Evolutionary conservation across 805 yeast species (phyloP).

Genomic region (Lipomyces chichibuensis): DNA sequence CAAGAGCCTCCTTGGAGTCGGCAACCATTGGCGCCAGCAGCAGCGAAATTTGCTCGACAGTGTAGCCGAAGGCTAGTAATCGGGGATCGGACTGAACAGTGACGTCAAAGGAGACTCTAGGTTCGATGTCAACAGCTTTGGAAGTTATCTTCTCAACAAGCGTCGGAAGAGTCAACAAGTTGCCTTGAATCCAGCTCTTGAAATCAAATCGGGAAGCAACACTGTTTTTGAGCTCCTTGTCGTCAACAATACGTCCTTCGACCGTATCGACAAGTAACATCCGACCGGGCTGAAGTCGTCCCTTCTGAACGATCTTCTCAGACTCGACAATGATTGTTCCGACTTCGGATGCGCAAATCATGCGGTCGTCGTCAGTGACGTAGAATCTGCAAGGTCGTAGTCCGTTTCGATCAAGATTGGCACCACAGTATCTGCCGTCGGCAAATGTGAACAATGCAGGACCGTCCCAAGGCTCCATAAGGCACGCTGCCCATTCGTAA

Average conservation of each 20-base stretch:
- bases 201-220: constrained; percentile 86
- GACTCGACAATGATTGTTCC: constrained; percentile 93
- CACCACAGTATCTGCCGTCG: constrained; percentile 98
- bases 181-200: constrained; percentile 89
- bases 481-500: constrained; percentile 98
- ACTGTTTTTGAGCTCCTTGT: constrained; percentile 76
- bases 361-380: constrained; percentile 89
- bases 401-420: constrained; percentile 95
- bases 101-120: constrained; percentile 34
- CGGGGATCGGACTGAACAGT: constrained; percentile 81
- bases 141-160: constrained; percentile 61
- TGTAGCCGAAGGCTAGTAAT: constrained; percentile 84
- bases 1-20: constrained; percentile 90
- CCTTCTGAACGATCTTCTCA: constrained; percentile 80
- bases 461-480: constrained; percentile 99
- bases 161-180: constrained; percentile 81
- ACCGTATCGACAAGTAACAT: constrained; percentile 93
- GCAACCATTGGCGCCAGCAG: constrained; percentile 91
- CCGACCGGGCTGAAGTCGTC: constrained; percentile 93
- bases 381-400: constrained; percentile 98
- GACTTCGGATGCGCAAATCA: constrained; percentile 97
- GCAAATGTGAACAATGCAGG: constrained; percentile 97
- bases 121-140: constrained; percentile 39
- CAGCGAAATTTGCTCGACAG: constrained; percentile 86
- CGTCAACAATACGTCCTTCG: constrained; percentile 91